A percentile compares a stretch with the other conserved stretches of the same genome.
Conservation (phyloP, 306 rosid species). For the Parietaria judaica region DNA sequence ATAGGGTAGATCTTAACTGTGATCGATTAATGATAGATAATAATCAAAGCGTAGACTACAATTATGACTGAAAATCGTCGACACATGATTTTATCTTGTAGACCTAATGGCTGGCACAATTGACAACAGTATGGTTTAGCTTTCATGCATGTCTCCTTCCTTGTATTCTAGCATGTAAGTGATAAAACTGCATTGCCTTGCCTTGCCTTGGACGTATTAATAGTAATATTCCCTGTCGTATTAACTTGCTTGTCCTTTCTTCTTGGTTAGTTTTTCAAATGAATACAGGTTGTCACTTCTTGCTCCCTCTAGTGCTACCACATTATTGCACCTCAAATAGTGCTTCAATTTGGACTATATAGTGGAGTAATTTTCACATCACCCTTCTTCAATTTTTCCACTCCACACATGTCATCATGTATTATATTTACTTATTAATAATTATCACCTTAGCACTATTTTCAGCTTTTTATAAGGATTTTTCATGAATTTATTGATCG, state of each 20-base stretch:
- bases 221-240: background rate
- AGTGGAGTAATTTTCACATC: background rate
- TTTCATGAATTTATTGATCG: background rate
- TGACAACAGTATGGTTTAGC: slow-evolving; percentile 15
- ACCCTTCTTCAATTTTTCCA: background rate
- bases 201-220: background rate
- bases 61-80: background rate
- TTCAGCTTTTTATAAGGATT: background rate
- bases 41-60: too few species aligned
- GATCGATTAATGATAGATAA: background rate
- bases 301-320: background rate
- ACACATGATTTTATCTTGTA: background rate
- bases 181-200: background rate
- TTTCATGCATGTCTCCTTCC: slow-evolving; percentile 1
- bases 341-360: background rate
- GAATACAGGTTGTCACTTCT: slow-evolving; percentile 7
- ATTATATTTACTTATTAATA: background rate
- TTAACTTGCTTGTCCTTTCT: background rate
- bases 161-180: background rate
- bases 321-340: slow-evolving; percentile 10
- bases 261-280: slow-evolving; percentile 1
- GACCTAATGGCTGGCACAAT: slow-evolving; percentile 11
- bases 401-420: slow-evolving; percentile 1
- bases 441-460: slow-evolving; percentile 5
- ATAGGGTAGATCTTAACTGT: background rate